Conservation (phyloP, 164 flowering plant species). For the Berberis thunbergii region DNA sequence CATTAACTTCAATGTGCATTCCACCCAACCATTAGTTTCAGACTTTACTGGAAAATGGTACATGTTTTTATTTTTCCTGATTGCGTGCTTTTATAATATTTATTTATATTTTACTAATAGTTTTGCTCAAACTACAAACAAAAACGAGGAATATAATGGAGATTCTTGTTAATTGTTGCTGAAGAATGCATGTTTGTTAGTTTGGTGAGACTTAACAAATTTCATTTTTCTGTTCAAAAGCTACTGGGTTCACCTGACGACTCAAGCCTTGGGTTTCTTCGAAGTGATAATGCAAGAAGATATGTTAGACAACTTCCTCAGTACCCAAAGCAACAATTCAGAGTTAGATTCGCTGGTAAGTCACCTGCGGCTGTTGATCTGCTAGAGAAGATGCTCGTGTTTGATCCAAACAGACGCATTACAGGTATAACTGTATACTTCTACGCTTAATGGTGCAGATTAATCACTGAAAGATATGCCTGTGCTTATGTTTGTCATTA, state of each 20-base stretch:
- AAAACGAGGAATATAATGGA: neutral
- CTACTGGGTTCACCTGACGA: conserved; percentile 94
- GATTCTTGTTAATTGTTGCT: neutral
- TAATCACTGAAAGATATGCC: neutral
- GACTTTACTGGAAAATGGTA: too few species aligned
- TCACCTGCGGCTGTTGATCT: conserved; percentile 69
- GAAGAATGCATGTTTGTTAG: neutral
- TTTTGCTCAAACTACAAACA: neutral
- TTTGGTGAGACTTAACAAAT: conserved; percentile 3
- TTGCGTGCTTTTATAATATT: too few species aligned
- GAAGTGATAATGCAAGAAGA: conserved; percentile 90
- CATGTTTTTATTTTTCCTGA: too few species aligned
- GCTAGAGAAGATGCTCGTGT: conserved; percentile 90
- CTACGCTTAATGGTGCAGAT: neutral
- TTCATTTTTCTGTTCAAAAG: conserved; percentile 11
- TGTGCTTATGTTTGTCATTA: neutral
- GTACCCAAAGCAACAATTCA: conserved; percentile 63
- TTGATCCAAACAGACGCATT: conserved; percentile 82
- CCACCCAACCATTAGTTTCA: too few species aligned
- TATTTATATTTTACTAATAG: neutral
- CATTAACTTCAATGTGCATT: too few species aligned
- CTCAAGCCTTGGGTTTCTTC: conserved; percentile 87
- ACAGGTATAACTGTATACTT: conserved; percentile 45
- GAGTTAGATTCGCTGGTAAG: conserved; percentile 59
- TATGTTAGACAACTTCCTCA: conserved; percentile 89